Evolutionary conservation across 495 filamentous ascomycete genomes (phyloP), one percentile per base, ranked within the genome.

Genomic region (Penicillium turbatum): DNA sequence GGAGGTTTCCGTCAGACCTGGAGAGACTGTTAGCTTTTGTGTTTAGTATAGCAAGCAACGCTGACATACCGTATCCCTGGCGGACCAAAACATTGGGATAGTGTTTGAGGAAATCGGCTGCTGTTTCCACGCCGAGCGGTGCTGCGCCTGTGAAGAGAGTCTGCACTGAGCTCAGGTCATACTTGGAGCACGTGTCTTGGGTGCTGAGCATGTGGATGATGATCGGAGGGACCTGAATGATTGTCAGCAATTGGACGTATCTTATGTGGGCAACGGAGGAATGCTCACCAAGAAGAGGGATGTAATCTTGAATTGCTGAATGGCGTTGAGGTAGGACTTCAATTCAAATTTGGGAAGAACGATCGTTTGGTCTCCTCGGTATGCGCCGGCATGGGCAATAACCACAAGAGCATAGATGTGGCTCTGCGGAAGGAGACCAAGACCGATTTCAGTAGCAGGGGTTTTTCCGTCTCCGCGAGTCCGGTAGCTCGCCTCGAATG

Each of bases 361-460:
- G 55, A 95, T 81, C 3, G 86, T 73, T 45, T 85, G 81, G 53
- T 95, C 90, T 15, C 91, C 91, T 36, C 88, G 82, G 59, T 86
- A 95, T 5, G 81, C 70, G 10, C 77, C 79, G 0, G 77, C 72
- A 60, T 90, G 89, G 40, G 80, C 85, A 31, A 90, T 83, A 1
- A 92, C 86, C 9, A 93, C 85, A 27, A 96, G 71, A 2, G 82
- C 82, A 63, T 95, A 96, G 54, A 96, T 96, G 66, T 96, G 91
- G 53, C 83, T 89, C 54, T 92, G 81, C 0, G 91, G 91, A 4
- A 96, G 74, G 10, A 96, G 76, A 5, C 89, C 90, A 3, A 96
- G 73, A 3, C 62, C 67, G 3, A 82, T 81, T 42, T 92, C 87
- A 0, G 80, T 83, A 35, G 1, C 62, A 56, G 27, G 75, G 60